These are phyloP conservation scores for Coniochaeta sp. DNA, from an alignment of 2,329 filamentous ascomycete genomes.

Conservation along the genomic window DNA sequence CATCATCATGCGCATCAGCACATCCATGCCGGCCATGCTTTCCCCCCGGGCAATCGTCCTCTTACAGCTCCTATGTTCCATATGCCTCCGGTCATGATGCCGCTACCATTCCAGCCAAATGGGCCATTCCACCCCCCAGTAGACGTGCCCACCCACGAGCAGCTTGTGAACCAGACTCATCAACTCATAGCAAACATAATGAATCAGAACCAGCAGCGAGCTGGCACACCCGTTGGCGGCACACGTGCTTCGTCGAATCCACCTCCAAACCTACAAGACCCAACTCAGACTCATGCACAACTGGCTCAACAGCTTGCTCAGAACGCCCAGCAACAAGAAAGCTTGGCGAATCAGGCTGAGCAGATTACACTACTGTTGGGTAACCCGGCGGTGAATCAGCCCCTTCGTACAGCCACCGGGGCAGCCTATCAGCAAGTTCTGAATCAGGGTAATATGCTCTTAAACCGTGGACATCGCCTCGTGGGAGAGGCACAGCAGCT, in stretches of 20 bases:
- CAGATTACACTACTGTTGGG: conserved; percentile 32
- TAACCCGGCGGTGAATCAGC: conserved; percentile 29
- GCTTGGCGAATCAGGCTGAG: conserved; percentile 9
- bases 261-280: neutral
- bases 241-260: neutral
- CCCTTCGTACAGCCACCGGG: conserved; percentile 43
- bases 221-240: neutral
- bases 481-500: neutral
- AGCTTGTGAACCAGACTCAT: conserved; percentile 3
- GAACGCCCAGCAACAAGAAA: conserved; percentile 11
- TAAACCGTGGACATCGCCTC: neutral
- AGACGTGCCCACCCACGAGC: neutral
- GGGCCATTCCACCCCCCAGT: conserved; percentile 1
- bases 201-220: neutral
- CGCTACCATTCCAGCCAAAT: neutral
- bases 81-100: conserved; percentile 1
- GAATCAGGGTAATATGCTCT: conserved; percentile 15
- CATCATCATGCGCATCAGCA: conserved; percentile 6
- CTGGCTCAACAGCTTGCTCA: conserved; percentile 14
- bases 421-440: conserved; percentile 32
- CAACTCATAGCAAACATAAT: conserved; percentile 10
- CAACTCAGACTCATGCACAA: neutral
- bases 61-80: neutral
- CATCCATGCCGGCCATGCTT: neutral
- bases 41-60: neutral